phyloP scores from a whole-genome alignment of 352 stramenopile genomes.

The Globisporangium lucens region DNA sequence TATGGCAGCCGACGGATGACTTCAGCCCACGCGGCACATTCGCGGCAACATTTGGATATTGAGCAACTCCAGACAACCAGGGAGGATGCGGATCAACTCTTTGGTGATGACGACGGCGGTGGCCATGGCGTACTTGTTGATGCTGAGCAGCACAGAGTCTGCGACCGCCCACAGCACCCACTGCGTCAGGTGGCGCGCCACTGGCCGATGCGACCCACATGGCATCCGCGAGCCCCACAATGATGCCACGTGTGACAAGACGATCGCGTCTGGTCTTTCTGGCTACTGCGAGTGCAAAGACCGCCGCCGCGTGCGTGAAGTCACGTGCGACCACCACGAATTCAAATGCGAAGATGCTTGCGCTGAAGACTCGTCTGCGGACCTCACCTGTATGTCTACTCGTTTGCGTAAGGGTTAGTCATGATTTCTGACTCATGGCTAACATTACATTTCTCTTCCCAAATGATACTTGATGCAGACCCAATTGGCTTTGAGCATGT shows the following conservation, averaged over 20 bases:
- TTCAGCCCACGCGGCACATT: conserved; percentile 14
- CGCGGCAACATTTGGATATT: conserved; percentile 15
- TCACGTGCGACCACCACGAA: conserved; percentile 70
- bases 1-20: neutral
- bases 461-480: conserved; percentile 28
- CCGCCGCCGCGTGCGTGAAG: conserved; percentile 73
- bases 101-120: neutral
- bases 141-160: neutral
- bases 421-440: neutral
- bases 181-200: conserved; percentile 77
- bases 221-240: conserved; percentile 58
- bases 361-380: conserved; percentile 58
- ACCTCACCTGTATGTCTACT: conserved; percentile 59
- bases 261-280: conserved; percentile 44
- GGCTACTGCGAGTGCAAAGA: conserved; percentile 81
- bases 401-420: too few relatives aligned
- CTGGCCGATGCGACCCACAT: conserved; percentile 63
- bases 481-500: conserved; percentile 75
- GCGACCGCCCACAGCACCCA: conserved; percentile 10
- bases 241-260: conserved; percentile 52
- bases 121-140: neutral
- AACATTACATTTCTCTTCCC: neutral
- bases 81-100: conserved; percentile 6
- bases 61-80: neutral
- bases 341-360: conserved; percentile 79